A percentile compares a stretch with the other conserved stretches of the same genome.
Evolutionary conservation across 164 flowering plant species (phyloP).

Genomic region (Magnolia officinalis): DNA sequence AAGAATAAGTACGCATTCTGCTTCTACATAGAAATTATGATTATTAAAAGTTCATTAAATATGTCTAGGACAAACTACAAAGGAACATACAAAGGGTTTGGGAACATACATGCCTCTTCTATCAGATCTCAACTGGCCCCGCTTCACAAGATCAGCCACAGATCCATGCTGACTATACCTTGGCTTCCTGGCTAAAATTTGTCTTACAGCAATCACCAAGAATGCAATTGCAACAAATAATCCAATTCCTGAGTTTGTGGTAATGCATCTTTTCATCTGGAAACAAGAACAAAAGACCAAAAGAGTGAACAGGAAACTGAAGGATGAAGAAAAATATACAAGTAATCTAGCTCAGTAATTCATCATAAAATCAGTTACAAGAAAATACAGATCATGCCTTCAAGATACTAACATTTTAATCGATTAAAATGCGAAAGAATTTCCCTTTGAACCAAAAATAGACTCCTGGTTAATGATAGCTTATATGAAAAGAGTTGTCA

Average conservation of each 20-base stretch:
- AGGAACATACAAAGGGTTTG: constrained; percentile 7
- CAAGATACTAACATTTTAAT: not conserved
- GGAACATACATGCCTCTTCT: constrained; percentile 98
- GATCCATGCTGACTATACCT: constrained; percentile 62
- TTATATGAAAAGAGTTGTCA: no score
- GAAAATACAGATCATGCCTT: not conserved
- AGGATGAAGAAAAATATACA: not conserved
- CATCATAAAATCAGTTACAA: not conserved
- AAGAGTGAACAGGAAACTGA: constrained; percentile 4
- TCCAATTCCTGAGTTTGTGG: constrained; percentile 39
- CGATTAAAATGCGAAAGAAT: not conserved
- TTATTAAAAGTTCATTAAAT: not conserved
- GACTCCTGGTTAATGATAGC: no score
- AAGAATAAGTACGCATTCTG: no score
- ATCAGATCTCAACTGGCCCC: constrained; percentile 95
- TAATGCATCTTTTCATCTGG: constrained; percentile 43
- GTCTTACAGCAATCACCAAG: constrained; percentile 46
- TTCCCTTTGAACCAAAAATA: not conserved
- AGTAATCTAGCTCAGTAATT: not conserved
- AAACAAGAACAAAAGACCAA: not conserved
- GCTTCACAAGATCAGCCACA: constrained; percentile 91
- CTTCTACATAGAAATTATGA: no score
- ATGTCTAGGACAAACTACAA: not conserved
- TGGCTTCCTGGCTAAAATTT: constrained; percentile 37
- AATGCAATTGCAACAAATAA: constrained; percentile 43